A percentile compares a stretch with the other conserved stretches of the same genome.
Evolutionary conservation across 805 yeast species (phyloP).

Genomic region (Kazachstania bromeliacearum): DNA sequence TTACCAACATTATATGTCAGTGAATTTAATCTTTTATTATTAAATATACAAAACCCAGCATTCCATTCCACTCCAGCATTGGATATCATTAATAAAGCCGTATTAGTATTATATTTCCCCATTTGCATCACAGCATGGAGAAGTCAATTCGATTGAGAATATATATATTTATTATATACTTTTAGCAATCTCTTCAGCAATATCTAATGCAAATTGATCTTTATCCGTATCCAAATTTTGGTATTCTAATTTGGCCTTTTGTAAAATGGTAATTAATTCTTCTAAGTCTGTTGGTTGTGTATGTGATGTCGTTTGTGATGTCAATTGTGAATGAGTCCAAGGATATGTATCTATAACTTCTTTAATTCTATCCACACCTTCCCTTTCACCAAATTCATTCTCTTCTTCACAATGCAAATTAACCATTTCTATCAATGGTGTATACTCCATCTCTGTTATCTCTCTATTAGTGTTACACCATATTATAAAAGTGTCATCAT

Average conservation of each 20-base stretch:
- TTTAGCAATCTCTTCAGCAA: conserved; percentile 18
- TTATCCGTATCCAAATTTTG: conserved; percentile 11
- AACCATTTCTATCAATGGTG: too few species aligned
- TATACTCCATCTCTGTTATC: neutral
- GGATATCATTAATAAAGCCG: conserved; percentile 19
- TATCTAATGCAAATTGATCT: conserved; percentile 13
- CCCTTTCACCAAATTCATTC: conserved; percentile 36
- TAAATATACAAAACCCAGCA: conserved; percentile 21
- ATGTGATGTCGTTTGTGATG: too few species aligned
- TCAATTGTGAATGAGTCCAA: conserved; percentile 31
- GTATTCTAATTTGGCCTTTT: conserved; percentile 15
- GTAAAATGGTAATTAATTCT: conserved; percentile 10
- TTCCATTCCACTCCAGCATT: conserved; percentile 18
- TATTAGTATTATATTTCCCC: conserved; percentile 22
- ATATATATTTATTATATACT: neutral
- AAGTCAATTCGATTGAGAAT: too few species aligned
- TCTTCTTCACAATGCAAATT: too few species aligned
- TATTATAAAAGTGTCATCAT: conserved; percentile 4
- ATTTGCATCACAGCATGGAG: too few species aligned
- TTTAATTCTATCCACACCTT: conserved; percentile 35
- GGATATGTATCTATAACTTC: conserved; percentile 42
- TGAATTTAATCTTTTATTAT: conserved; percentile 23
- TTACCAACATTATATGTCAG: conserved; percentile 23
- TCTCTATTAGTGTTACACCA: conserved; percentile 1
- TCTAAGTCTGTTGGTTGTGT: conserved; percentile 1